Conservation (phyloP, 139 green algal genomes). For the Asterochloris sp. region DNA sequence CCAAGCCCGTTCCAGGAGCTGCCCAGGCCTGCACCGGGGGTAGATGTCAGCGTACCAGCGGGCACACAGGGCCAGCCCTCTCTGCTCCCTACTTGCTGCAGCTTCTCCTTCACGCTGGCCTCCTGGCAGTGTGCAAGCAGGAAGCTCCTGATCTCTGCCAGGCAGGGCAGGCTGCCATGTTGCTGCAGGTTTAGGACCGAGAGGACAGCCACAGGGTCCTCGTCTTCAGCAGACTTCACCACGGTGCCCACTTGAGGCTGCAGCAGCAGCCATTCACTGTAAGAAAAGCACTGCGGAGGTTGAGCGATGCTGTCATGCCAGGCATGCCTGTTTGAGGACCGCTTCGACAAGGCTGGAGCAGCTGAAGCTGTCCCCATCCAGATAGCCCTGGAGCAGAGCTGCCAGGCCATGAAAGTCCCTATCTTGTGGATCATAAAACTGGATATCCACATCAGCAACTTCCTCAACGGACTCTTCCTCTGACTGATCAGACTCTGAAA, state of each 20-base stretch:
- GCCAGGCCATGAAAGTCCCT: slow-evolving; percentile 85
- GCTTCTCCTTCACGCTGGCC: slow-evolving; percentile 13
- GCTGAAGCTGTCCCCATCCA: slow-evolving; percentile 72
- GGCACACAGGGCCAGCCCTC: no score
- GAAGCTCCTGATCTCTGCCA: slow-evolving; percentile 59
- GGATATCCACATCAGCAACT: slow-evolving; percentile 74
- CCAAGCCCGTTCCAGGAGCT: slow-evolving; percentile 48
- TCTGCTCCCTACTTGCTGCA: slow-evolving; percentile 21
- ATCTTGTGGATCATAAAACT: slow-evolving; percentile 85
- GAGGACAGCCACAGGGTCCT: slow-evolving; percentile 77
- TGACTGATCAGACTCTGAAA: no score
- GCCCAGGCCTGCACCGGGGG: slow-evolving; percentile 41
- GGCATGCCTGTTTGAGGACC: slow-evolving; percentile 62
- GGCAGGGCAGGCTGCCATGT: slow-evolving; percentile 37
- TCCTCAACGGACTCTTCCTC: slow-evolving; percentile 3
- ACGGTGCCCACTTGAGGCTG: slow-evolving; percentile 75
- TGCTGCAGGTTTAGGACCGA: slow-evolving; percentile 58
- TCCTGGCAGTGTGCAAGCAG: slow-evolving; percentile 38
- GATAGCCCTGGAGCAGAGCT: slow-evolving; percentile 68
- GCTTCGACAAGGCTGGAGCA: slow-evolving; percentile 65
- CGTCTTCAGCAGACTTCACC: slow-evolving; percentile 78
- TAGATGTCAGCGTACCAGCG: background rate
- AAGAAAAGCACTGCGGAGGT: background rate
- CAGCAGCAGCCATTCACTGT: background rate
- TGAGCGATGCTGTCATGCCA: background rate